A percentile compares a stretch with the other conserved stretches of the same genome.
phyloP scores from a whole-genome alignment of 2,329 filamentous ascomycete genomes.

The Mollisia scopiformis region DNA sequence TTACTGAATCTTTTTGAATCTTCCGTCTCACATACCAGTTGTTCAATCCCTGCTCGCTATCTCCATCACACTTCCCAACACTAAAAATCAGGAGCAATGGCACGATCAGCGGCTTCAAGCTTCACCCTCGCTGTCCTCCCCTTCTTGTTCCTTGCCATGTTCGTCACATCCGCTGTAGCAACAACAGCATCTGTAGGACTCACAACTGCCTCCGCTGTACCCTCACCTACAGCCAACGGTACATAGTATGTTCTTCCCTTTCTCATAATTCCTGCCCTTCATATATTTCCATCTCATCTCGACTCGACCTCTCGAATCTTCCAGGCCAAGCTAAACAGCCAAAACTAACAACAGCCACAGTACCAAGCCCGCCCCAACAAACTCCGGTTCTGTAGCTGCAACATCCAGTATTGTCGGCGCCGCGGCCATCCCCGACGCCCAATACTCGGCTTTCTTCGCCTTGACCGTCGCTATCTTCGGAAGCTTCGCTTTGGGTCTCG shows the following conservation, averaged over 20 bases:
- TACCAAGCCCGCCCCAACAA: constrained; percentile 2
- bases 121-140: constrained; percentile 1
- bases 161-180: constrained; percentile 1
- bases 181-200: neutral
- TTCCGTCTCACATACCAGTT: neutral
- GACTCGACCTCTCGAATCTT: neutral
- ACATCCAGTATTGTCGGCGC: neutral
- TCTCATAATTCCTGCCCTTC: neutral
- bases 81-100: constrained; percentile 5
- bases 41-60: neutral
- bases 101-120: constrained; percentile 3
- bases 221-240: constrained; percentile 5
- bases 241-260: constrained; percentile 12
- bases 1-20: neutral
- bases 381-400: neutral
- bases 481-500: neutral
- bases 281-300: neutral
- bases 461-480: neutral
- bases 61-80: neutral
- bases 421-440: neutral
- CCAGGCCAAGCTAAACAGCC: neutral
- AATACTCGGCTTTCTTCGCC: constrained; percentile 7
- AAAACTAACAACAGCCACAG: neutral
- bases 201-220: neutral
- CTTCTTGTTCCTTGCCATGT: constrained; percentile 1